These are phyloP conservation scores for Pyricularia sp. DNA, from an alignment of 2,329 filamentous ascomycete genomes.

Conservation along the genomic window DNA sequence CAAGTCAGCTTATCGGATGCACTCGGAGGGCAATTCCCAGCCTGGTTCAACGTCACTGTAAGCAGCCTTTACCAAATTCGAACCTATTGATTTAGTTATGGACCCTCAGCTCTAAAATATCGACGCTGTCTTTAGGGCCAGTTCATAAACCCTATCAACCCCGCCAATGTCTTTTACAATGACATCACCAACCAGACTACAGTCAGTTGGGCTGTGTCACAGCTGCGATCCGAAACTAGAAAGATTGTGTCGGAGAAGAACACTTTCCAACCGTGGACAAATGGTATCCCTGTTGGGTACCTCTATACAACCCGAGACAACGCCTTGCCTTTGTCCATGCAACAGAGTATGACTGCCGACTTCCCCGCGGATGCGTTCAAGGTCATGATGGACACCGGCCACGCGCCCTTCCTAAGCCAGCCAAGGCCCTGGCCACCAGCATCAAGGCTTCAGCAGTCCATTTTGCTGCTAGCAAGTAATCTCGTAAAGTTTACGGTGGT, in stretches of 20 bases:
- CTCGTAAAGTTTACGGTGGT: not conserved
- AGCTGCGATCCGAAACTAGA: not conserved
- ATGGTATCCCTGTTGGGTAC: slow-evolving; percentile 4
- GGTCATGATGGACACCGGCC: slow-evolving; percentile 23
- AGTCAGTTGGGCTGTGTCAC: slow-evolving; percentile 5
- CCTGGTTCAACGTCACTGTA: slow-evolving; percentile 6
- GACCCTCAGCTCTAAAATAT: not conserved
- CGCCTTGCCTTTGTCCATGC: slow-evolving; percentile 4
- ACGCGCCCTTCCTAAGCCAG: slow-evolving; percentile 35
- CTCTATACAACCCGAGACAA: slow-evolving; percentile 6
- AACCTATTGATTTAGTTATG: too few relatives aligned
- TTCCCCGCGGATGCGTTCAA: slow-evolving; percentile 3
- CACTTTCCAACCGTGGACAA: slow-evolving; percentile 6
- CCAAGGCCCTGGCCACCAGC: slow-evolving; percentile 23
- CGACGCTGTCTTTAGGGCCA: slow-evolving; percentile 3
- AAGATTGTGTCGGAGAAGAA: slow-evolving; percentile 3
- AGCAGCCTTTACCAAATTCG: not conserved
- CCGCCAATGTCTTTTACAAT: slow-evolving; percentile 5
- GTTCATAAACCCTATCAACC: slow-evolving; percentile 4
- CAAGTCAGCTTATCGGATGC: slow-evolving; percentile 5
- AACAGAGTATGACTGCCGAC: slow-evolving; percentile 3
- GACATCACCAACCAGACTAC: slow-evolving; percentile 3
- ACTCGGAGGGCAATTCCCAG: slow-evolving; percentile 4
- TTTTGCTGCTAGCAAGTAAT: not conserved
- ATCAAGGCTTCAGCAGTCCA: slow-evolving; percentile 19